A percentile compares a stretch with the other conserved stretches of the same genome.
Conservation (phyloP, 176 grass and related monocot genomes). For the sorghum (Sorghum bicolor) region Sorghum_bicolor_NCBIv3 NC_012870.2:66107501-66108000, state of each 20-base stretch:
- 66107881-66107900: no score
- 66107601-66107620: constrained; percentile 80
- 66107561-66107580: constrained; percentile 67
- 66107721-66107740: constrained; percentile 50
- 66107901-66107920: no score
- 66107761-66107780: constrained; percentile 95
- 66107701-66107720: background rate
- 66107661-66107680: background rate
- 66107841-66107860: no score
- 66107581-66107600: constrained; percentile 81
- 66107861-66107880: no score
- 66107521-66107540: background rate
- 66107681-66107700: background rate
- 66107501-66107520: no score
- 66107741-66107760: constrained; percentile 74
- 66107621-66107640: constrained; percentile 83
- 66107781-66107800: background rate
- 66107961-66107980: no score
- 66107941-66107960: background rate
- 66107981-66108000: background rate
- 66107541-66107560: constrained; percentile 29
- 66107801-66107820: background rate
- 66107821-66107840: background rate
- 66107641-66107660: background rate
- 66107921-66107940: no score